These are phyloP conservation scores for Oryza meridionalis DNA, from an alignment of 176 grass and related monocot genomes.

Conservation along the genomic window DNA sequence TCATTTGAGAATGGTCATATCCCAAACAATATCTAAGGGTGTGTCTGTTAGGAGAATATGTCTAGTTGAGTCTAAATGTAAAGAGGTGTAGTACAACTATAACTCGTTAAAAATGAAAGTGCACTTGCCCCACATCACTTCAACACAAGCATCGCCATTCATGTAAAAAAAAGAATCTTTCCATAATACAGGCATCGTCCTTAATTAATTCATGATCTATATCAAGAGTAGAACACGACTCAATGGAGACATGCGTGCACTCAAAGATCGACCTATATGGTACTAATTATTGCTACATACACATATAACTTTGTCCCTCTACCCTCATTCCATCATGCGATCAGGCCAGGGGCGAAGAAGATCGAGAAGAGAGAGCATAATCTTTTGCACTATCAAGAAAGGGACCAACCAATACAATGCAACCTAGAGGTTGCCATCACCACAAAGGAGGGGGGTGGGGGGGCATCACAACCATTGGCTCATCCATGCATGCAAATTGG, in stretches of 20 bases:
- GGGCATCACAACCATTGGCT: constrained; percentile 41
- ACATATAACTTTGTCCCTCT: constrained; percentile 32
- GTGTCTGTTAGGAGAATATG: neutral
- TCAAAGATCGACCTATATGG: constrained; percentile 40
- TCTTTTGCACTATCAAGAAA: constrained; percentile 41
- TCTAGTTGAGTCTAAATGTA: neutral
- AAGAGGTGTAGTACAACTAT: neutral
- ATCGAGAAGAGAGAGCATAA: constrained; percentile 10
- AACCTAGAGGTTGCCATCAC: constrained; percentile 31
- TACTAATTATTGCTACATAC: constrained; percentile 33
- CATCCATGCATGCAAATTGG: constrained; percentile 34
- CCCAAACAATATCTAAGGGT: neutral
- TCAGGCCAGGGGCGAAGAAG: neutral
- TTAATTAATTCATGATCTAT: neutral
- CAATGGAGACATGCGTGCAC: constrained; percentile 38
- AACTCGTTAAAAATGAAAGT: neutral
- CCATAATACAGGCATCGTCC: neutral
- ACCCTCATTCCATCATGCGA: constrained; percentile 19
- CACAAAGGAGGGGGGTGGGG: constrained; percentile 41
- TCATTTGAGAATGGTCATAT: neutral
- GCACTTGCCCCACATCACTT: neutral
- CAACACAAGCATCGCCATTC: neutral
- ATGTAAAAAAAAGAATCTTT: neutral
- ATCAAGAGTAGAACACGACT: constrained; percentile 38
- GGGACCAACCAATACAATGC: constrained; percentile 37